A percentile compares a stretch with the other conserved stretches of the same genome.
These are phyloP conservation scores for Rheum nobile DNA, from an alignment of 148 eudicot genomes.

Conservation along the genomic window DNA sequence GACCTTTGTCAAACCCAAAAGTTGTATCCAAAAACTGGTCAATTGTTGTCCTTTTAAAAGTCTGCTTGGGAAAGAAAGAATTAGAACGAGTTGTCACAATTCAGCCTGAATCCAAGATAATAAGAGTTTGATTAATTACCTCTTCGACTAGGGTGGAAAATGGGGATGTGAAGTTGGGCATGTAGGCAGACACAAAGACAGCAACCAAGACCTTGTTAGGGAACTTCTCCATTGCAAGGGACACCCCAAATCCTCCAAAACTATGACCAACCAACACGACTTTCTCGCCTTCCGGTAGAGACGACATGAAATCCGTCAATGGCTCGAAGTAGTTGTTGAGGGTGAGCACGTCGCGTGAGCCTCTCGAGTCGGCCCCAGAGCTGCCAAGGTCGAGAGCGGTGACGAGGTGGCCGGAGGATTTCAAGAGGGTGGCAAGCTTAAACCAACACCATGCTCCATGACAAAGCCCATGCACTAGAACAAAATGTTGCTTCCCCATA, in stretches of 20 bases:
- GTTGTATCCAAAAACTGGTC: constrained; percentile 23
- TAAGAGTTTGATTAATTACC: background rate
- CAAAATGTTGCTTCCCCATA: constrained; percentile 19
- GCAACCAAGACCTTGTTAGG: constrained; percentile 19
- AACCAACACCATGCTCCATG: constrained; percentile 47
- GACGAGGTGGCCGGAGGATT: constrained; percentile 21
- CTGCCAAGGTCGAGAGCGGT: constrained; percentile 25
- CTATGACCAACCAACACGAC: constrained; percentile 38
- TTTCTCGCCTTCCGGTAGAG: constrained; percentile 10
- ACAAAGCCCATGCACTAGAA: constrained; percentile 34
- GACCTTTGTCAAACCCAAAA: constrained; percentile 18
- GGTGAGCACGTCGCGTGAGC: constrained; percentile 9
- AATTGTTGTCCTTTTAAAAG: constrained; percentile 16
- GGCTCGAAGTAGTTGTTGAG: constrained; percentile 14
- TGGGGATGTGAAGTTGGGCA: constrained; percentile 18
- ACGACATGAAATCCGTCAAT: constrained; percentile 18
- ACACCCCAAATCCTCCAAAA: constrained; percentile 28
- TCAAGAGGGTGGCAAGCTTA: constrained; percentile 20
- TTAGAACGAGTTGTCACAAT: background rate
- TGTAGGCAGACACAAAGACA: constrained; percentile 21
- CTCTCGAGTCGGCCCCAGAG: constrained; percentile 17
- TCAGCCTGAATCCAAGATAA: background rate
- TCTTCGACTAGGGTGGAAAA: constrained; percentile 3
- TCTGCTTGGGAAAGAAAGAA: constrained; percentile 13
- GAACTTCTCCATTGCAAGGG: constrained; percentile 34